A percentile compares a stretch with the other conserved stretches of the same genome.
Conservation (phyloP, 805 yeast species). For the Starmerella riodocensis region DNA sequence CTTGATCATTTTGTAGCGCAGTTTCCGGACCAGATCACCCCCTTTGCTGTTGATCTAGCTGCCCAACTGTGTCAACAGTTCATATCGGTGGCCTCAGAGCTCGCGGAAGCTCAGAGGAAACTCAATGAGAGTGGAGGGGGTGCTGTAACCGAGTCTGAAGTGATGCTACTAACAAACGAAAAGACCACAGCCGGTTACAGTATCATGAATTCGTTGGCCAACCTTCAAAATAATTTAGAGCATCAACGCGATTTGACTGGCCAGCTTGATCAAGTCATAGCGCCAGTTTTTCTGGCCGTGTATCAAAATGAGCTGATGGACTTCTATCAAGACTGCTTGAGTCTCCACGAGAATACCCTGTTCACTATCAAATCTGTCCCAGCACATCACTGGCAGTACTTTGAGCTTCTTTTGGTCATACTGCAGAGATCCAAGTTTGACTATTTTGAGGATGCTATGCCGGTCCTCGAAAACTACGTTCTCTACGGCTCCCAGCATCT, state of each 20-base stretch:
- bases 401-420: constrained; percentile 36
- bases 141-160: constrained; percentile 19
- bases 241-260: constrained; percentile 55
- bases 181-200: constrained; percentile 76
- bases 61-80: constrained; percentile 53
- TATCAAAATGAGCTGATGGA: constrained; percentile 55
- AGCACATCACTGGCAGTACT: constrained; percentile 62
- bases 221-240: constrained; percentile 71
- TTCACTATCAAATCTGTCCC: constrained; percentile 48
- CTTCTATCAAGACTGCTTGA: constrained; percentile 64
- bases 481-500: constrained; percentile 44
- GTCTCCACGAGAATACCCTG: constrained; percentile 57
- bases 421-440: constrained; percentile 39
- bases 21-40: constrained; percentile 77
- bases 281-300: constrained; percentile 58
- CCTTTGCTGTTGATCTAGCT: constrained; percentile 68
- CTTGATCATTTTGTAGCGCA: constrained; percentile 92
- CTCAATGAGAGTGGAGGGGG: constrained; percentile 19
- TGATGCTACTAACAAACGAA: constrained; percentile 39
- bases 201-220: constrained; percentile 64
- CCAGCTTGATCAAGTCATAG: constrained; percentile 50
- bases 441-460: constrained; percentile 59
- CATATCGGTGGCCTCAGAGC: constrained; percentile 51
- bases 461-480: constrained; percentile 62
- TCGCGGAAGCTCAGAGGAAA: constrained; percentile 34